Conservation (phyloP, 495 filamentous ascomycete genomes). For the Rostrohypoxylon terebratum region DNA sequence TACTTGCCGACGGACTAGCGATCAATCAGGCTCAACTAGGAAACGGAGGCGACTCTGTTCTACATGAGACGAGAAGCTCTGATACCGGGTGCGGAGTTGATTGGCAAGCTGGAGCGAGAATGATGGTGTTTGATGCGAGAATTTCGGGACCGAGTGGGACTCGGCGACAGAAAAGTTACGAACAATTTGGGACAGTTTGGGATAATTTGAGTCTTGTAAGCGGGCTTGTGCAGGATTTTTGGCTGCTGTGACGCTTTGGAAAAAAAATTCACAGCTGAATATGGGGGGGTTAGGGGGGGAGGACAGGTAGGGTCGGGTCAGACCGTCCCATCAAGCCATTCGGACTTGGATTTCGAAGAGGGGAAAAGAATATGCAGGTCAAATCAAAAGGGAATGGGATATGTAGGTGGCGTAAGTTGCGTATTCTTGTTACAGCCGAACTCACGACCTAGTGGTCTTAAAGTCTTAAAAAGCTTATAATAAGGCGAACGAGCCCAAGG, state of each 20-base stretch:
- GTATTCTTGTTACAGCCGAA: constrained; percentile 26
- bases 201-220: constrained; percentile 6
- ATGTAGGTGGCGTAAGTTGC: constrained; percentile 20
- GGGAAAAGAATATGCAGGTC: constrained; percentile 38
- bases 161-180: constrained; percentile 17
- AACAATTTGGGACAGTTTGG: not conserved
- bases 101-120: constrained; percentile 37
- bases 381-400: constrained; percentile 36
- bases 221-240: constrained; percentile 39
- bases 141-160: constrained; percentile 47
- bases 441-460: not conserved
- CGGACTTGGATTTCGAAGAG: constrained; percentile 8
- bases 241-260: constrained; percentile 42
- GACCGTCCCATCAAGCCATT: constrained; percentile 36
- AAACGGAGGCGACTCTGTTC: constrained; percentile 42
- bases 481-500: not conserved
- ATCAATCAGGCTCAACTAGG: constrained; percentile 44
- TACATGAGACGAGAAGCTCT: constrained; percentile 46
- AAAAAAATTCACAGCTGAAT: constrained; percentile 18
- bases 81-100: constrained; percentile 37
- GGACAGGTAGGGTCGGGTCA: constrained; percentile 18
- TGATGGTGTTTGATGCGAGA: constrained; percentile 37
- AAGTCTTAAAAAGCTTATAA: not conserved
- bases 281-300: constrained; percentile 12
- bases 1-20: constrained; percentile 27